These are phyloP conservation scores for Suillus ampliporus DNA, from an alignment of 768 basidiomycete genomes.

Conservation along the genomic window DNA sequence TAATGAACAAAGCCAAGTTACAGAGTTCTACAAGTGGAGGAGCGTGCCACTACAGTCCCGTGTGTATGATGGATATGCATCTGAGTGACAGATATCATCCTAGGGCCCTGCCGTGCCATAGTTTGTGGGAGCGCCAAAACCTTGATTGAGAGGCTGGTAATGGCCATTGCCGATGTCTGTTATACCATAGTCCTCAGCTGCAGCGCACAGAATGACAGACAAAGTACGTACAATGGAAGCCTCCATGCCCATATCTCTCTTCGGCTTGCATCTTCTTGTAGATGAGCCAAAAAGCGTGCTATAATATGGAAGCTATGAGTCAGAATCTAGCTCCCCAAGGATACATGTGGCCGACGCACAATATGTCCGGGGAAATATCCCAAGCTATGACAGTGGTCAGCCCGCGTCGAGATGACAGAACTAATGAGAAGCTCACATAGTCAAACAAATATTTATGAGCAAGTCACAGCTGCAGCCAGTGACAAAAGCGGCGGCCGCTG, in stretches of 20 bases:
- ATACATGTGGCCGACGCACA: conserved; percentile 35
- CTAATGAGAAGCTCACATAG: conserved; percentile 56
- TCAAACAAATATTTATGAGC: conserved; percentile 82
- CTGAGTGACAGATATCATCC: conserved; percentile 12
- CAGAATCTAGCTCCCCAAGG: conserved; percentile 2
- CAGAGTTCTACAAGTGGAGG: conserved; percentile 6
- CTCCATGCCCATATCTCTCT: conserved; percentile 77
- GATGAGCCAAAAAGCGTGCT: conserved; percentile 90
- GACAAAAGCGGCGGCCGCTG: conserved; percentile 77
- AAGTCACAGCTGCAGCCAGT: conserved; percentile 88
- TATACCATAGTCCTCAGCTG: not conserved
- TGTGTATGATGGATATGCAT: conserved; percentile 7
- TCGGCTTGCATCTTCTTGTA: conserved; percentile 91
- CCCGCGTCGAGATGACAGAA: not conserved
- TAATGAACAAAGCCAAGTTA: conserved; percentile 2
- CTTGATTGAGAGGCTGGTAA: conserved; percentile 36
- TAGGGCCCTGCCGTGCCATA: conserved; percentile 39
- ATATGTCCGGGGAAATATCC: conserved; percentile 76
- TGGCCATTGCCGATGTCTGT: conserved; percentile 46
- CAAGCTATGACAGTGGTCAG: conserved; percentile 48
- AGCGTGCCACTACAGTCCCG: not conserved
- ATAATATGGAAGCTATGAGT: not conserved
- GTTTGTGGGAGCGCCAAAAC: conserved; percentile 31
- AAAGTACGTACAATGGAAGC: conserved; percentile 69
- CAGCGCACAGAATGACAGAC: not conserved